phyloP scores from a whole-genome alignment of 163 green algal species.

The Scenedesmus sp. region DNA sequence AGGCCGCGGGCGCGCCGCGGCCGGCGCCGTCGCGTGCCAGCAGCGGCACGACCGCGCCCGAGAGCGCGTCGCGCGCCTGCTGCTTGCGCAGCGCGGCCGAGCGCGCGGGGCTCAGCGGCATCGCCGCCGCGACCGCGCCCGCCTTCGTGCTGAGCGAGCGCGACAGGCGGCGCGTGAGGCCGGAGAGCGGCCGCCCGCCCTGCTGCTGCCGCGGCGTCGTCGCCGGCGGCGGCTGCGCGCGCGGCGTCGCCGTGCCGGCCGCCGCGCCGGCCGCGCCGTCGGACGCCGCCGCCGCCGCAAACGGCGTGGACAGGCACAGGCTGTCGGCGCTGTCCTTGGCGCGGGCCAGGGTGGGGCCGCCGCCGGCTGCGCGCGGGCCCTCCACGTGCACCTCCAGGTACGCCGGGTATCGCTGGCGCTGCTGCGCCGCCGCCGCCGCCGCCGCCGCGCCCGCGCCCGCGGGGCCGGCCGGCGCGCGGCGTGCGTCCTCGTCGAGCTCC shows the following conservation, averaged over 20 bases:
- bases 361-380: too few relatives aligned
- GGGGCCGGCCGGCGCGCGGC: not conserved
- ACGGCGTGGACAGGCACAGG: slow-evolving; percentile 6
- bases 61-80: not conserved
- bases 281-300: not conserved
- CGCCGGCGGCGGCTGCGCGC: too few relatives aligned
- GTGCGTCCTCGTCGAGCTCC: slow-evolving; percentile 10
- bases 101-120: not conserved
- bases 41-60: not conserved
- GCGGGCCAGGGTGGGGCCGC: too few relatives aligned
- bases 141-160: not conserved
- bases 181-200: not conserved
- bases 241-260: not conserved
- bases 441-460: not conserved
- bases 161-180: slow-evolving; percentile 22
- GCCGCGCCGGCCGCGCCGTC: not conserved
- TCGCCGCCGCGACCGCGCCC: not conserved
- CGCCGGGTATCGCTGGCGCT: not conserved
- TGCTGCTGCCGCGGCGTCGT: too few relatives aligned
- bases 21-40: slow-evolving; percentile 2
- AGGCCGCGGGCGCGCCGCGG: too few relatives aligned
- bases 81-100: not conserved
- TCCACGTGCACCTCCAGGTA: slow-evolving; percentile 26
- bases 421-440: not conserved
- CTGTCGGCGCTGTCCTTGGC: slow-evolving; percentile 34